Conservation (phyloP, 768 basidiomycete species). For the Cantharellus cinnabarinus region DNA sequence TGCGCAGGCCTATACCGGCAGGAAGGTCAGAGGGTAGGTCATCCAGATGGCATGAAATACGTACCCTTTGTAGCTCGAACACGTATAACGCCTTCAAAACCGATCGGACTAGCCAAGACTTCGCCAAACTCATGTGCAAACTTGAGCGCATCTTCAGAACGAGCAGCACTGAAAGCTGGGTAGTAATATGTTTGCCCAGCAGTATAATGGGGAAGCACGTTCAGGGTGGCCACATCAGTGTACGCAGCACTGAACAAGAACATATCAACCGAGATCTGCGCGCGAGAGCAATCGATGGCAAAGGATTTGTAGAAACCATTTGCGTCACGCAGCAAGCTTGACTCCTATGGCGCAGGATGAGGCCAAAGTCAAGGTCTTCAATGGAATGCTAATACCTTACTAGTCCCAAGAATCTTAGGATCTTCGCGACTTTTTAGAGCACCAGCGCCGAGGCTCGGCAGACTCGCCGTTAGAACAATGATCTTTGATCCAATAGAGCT, state of each 20-base stretch:
- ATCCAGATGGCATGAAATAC: constrained; percentile 2
- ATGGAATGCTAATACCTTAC: constrained; percentile 36
- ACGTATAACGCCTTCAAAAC: constrained; percentile 93
- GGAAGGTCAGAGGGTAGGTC: neutral
- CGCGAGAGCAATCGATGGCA: constrained; percentile 92
- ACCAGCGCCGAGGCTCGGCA: constrained; percentile 79
- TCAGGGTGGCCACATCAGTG: constrained; percentile 86
- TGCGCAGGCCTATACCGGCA: constrained; percentile 46
- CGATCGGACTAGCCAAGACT: constrained; percentile 81
- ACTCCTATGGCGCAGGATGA: constrained; percentile 38
- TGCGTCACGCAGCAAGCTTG: constrained; percentile 77
- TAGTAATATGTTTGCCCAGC: constrained; percentile 97
- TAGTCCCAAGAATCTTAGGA: constrained; percentile 83
- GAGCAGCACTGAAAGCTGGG: constrained; percentile 88
- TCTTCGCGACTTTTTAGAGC: constrained; percentile 92
- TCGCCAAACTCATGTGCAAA: constrained; percentile 95
- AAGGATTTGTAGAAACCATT: constrained; percentile 96
- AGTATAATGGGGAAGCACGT: constrained; percentile 88
- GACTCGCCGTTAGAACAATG: constrained; percentile 59
- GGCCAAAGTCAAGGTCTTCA: neutral
- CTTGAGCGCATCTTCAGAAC: constrained; percentile 91
- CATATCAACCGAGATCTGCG: constrained; percentile 97
- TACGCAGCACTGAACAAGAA: constrained; percentile 90
- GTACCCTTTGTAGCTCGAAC: constrained; percentile 88
- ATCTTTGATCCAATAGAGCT: constrained; percentile 90